Percentiles rank a stretch among this genome's conserved stretches.
Evolutionary conservation across 352 stramenopile species (phyloP).

Genomic region (Phytophthora brassicae): DNA sequence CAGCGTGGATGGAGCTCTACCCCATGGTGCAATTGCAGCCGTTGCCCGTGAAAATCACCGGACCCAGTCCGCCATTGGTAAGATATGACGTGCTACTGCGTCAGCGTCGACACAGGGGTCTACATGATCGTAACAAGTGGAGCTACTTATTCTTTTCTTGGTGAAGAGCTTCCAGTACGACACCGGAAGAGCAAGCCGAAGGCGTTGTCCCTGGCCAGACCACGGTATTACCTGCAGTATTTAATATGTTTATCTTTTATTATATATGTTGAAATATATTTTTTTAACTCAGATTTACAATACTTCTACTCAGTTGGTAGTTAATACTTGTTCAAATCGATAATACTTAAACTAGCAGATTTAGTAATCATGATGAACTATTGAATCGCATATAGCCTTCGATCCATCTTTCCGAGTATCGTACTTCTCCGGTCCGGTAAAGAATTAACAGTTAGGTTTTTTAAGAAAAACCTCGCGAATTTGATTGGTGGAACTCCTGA

Average conservation of each 20-base stretch:
- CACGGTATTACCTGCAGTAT: background rate
- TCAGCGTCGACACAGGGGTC: background rate
- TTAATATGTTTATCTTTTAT: background rate
- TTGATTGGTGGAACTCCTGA: no score
- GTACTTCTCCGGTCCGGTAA: no score
- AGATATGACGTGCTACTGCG: background rate
- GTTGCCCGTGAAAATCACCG: background rate
- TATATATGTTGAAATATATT: background rate
- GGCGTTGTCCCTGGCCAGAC: background rate
- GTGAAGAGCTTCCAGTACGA: background rate
- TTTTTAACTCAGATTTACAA: background rate
- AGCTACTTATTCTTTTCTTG: background rate
- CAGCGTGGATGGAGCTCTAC: background rate
- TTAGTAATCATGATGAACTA: no score
- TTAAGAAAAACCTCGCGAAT: no score
- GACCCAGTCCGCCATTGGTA: background rate
- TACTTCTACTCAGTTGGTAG: no score
- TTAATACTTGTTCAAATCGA: no score
- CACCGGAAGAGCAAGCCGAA: conserved; percentile 5
- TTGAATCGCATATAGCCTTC: no score
- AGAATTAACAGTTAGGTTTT: no score
- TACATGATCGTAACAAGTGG: conserved; percentile 2
- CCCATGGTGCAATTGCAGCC: no score
- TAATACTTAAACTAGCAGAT: no score
- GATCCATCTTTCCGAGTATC: no score